Base-by-base conservation (phyloP, 2,329 filamentous ascomycete species). In the Phaeoacremonium minimum region DNA sequence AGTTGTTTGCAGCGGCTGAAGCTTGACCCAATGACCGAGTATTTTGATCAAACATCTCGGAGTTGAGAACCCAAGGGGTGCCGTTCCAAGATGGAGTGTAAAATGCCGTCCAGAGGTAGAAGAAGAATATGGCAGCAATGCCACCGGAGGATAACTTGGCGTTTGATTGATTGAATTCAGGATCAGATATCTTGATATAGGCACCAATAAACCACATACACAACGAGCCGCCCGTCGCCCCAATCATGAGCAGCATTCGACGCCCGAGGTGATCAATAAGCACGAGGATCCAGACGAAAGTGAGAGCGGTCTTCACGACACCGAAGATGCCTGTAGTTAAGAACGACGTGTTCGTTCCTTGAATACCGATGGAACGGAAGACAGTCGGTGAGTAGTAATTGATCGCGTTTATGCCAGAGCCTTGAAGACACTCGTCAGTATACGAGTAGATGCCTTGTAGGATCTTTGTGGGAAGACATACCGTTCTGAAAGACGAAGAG, bases 401-500 rank as follows among this genome's bases (percentile, higher is more conserved):
- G 64, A 86, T 82, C 15, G 84, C 83, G 47, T 88, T 88, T 64
- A 88, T 88, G 3, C 85, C 85, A 4, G 66, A 72, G 33, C 81
- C n/a, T n/a, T n/a, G n/a, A n/a, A n/a, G n/a, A n/a, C n/a, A n/a
- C n/a, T n/a, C n/a, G n/a, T n/a, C n/a, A n/a, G n/a, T n/a, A n/a
- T n/a, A n/a, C n/a, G n/a, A n/a, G n/a, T n/a, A n/a, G n/a, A n/a
- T n/a, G n/a, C n/a, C n/a, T n/a, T n/a, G n/a, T n/a, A n/a, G n/a
- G n/a, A n/a, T n/a, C n/a, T n/a, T n/a, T n/a, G n/a, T n/a, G n/a
- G n/a, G n/a, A n/a, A n/a, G n/a, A n/a, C n/a, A n/a, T n/a, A n/a
- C n/a, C 81, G 49, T 91, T 91, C 59, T 91, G 86, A 72, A 80
- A 88, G 36, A 90, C 65, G 67, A 90, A 90, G 15, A 91, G 69